Percentiles rank a stretch among this genome's conserved stretches.
These are phyloP conservation scores for Globisporangium paroecandrum DNA, from an alignment of 352 stramenopile species.

Conservation along the genomic window DNA sequence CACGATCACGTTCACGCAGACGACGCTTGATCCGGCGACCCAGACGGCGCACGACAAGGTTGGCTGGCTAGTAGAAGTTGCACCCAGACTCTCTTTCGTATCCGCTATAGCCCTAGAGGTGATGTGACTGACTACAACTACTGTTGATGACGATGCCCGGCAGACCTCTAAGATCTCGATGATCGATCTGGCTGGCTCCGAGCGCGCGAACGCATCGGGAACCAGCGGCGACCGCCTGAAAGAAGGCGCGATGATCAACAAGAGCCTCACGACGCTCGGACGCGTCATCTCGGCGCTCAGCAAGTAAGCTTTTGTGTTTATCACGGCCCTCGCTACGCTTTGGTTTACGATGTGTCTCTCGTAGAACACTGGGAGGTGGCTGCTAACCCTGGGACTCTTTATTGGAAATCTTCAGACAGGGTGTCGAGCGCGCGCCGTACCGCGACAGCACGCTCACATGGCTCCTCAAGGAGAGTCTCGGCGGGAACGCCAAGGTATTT, in stretches of 20 bases:
- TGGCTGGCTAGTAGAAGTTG: not conserved
- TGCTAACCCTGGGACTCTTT: not conserved
- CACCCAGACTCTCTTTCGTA: not conserved
- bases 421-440: slow-evolving; percentile 70
- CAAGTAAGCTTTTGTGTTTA: slow-evolving; percentile 33
- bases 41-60: slow-evolving; percentile 71
- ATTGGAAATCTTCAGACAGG: slow-evolving; percentile 25
- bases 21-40: slow-evolving; percentile 54
- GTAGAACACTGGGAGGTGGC: no score
- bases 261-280: slow-evolving; percentile 87
- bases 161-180: slow-evolving; percentile 86
- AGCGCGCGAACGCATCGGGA: slow-evolving; percentile 73
- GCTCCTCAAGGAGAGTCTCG: slow-evolving; percentile 83
- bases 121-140: not conserved
- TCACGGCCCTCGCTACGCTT: no score
- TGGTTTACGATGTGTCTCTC: no score
- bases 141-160: not conserved
- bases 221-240: slow-evolving; percentile 87
- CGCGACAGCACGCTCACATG: slow-evolving; percentile 85
- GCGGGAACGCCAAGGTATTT: slow-evolving; percentile 71
- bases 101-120: not conserved
- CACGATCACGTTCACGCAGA: slow-evolving; percentile 91
- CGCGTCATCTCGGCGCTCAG: slow-evolving; percentile 84
- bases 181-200: slow-evolving; percentile 82
- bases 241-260: slow-evolving; percentile 92